These are phyloP conservation scores for Metrosideros polymorpha DNA, from an alignment of 441 rosid species.

Conservation along the genomic window DNA sequence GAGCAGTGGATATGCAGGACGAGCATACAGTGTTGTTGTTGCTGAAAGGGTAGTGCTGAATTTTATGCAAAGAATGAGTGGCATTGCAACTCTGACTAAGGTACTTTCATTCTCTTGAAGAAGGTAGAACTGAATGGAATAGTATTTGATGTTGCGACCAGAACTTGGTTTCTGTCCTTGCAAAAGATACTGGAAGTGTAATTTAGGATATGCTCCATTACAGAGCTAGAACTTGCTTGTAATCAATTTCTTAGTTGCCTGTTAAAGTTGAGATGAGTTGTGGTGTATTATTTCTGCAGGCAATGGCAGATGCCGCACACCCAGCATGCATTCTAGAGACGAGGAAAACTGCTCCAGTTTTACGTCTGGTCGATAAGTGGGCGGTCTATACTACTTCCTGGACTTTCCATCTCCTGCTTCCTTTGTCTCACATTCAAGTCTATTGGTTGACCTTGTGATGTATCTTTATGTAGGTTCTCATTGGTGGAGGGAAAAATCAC, in stretches of 20 bases:
- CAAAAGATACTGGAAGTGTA: neutral
- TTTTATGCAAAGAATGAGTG: slow-evolving; percentile 98
- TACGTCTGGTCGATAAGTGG: slow-evolving; percentile 93
- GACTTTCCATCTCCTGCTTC: neutral
- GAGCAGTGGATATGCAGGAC: slow-evolving; percentile 27
- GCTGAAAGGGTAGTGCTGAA: slow-evolving; percentile 90
- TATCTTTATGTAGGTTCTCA: slow-evolving; percentile 47
- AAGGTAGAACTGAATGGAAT: neutral
- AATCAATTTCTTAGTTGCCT: neutral
- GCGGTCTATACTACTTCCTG: slow-evolving; percentile 49
- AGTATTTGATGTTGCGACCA: neutral
- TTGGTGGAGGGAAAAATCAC: slow-evolving; percentile 92
- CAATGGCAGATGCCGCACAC: slow-evolving; percentile 87
- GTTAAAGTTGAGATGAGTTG: neutral
- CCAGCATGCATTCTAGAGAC: slow-evolving; percentile 92
- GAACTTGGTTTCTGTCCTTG: neutral
- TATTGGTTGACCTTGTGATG: slow-evolving; percentile 13
- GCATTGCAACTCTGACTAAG: slow-evolving; percentile 92
- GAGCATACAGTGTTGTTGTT: slow-evolving; percentile 73
- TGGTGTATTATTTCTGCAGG: slow-evolving; percentile 32
- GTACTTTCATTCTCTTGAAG: slow-evolving; percentile 14
- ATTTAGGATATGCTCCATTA: neutral
- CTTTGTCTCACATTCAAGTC: neutral
- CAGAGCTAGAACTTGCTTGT: neutral
- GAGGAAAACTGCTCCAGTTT: slow-evolving; percentile 89